Base-by-base conservation (phyloP, 106 monocot genomes). In the Dactylorhiza incarnata region DNA sequence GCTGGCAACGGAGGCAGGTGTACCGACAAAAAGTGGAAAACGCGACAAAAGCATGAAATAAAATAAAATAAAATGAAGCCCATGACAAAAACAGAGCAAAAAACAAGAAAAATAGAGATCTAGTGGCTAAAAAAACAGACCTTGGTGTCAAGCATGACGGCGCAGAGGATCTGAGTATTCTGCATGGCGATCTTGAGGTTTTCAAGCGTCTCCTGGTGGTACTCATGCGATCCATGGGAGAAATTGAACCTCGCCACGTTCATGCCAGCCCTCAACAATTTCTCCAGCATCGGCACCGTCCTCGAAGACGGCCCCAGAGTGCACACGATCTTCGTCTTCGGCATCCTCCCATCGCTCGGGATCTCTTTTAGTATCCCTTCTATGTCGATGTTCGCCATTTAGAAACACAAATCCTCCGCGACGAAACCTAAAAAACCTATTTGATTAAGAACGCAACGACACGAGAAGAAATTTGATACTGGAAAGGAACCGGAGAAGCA, bases 191-290 rank as follows among this genome's bases (percentile, higher is more conserved):
- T 62, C 47, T 59, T 68, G 79, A 91, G 85, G 56, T 87, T 87
- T 12, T 91, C 79, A 20, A 91, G 87, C 5, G 91, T 91, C 83
- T 91, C 91, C 78, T 86, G 81, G 49, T 91, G 91, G 62, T 91
- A 91, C 78, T 86, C 86, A 63, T 91, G 91, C 5, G 81, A 62
- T 4, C 91, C 91, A 25, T 86, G 86, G 7, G 86, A 88, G 80
- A 91, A 91, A 55, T 91, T 91, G 86, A 91, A 91, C 29, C 88
- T 52, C n/a, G 88, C 88, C 9, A 91, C 86, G 72, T 88, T 91
- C 91, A 86, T 88, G 53, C 88, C 88, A 3, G 91, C 88, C 54
- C 86, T 55, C 76, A 91, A 75, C 70, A 91, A 88, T 83, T 86
- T 91, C 88, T 88, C 88, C 68, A 82, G 63, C 91, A 88, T 91